Evolutionary conservation across 2,329 filamentous ascomycete genomes (phyloP).

Genomic region (Pseudogymnoascus sp.): DNA sequence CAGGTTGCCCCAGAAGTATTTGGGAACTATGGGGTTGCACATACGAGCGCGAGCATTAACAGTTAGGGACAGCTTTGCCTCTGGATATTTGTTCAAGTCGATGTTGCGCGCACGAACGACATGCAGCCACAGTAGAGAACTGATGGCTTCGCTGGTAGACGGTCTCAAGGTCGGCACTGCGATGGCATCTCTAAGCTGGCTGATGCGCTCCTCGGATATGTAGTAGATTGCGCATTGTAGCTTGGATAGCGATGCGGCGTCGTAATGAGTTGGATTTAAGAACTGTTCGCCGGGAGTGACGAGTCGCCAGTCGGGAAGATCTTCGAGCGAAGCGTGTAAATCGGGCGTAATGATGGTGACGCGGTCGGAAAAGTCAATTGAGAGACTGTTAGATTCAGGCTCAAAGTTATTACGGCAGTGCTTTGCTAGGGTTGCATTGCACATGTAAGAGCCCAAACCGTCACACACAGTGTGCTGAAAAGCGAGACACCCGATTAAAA

Average conservation of each 20-base stretch:
- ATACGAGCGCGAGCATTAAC: background rate
- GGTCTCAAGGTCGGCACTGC: background rate
- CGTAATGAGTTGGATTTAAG: background rate
- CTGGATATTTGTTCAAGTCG: background rate
- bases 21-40: background rate
- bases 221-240: background rate
- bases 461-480: conserved; percentile 1
- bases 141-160: background rate
- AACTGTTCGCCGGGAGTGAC: background rate
- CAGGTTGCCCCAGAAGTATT: conserved; percentile 3
- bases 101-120: conserved; percentile 3
- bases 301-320: conserved; percentile 1
- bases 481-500: background rate
- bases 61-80: conserved; percentile 1
- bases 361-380: background rate
- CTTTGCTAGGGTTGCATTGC: background rate
- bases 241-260: background rate
- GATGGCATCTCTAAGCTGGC: background rate
- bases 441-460: conserved; percentile 1
- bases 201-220: background rate
- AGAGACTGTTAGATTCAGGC: background rate
- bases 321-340: background rate
- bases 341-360: background rate
- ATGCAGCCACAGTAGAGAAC: conserved; percentile 1
- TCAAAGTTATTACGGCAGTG: background rate